These are phyloP conservation scores for Chlorella sp. DNA, from an alignment of 139 green algal genomes.

Conservation along the genomic window DNA sequence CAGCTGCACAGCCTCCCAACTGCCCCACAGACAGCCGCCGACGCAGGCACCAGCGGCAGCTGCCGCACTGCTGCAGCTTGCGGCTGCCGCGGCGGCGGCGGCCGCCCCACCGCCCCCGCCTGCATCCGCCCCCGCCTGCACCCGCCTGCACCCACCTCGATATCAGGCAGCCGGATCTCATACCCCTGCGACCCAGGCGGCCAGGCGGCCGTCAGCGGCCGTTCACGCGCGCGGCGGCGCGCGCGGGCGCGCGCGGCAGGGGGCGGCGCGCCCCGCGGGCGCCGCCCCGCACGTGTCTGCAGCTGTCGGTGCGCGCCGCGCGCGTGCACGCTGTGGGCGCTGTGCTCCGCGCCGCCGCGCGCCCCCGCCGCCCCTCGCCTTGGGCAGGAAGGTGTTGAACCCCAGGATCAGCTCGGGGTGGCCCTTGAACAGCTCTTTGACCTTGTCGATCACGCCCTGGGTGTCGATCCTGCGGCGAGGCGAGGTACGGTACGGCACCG, in stretches of 20 bases:
- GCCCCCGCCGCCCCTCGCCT: conserved; percentile 44
- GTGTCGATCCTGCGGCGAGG: conserved; percentile 90
- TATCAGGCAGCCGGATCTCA: conserved; percentile 45
- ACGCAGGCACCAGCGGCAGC: no score
- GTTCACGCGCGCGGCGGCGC: no score
- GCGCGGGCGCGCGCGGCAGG: no score
- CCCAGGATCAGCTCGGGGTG: conserved; percentile 96
- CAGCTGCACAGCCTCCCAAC: no score
- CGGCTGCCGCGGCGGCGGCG: no score
- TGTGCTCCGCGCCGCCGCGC: background rate
- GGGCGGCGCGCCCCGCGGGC: background rate
- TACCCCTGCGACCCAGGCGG: conserved; percentile 33
- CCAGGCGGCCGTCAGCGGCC: background rate
- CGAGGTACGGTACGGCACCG: background rate
- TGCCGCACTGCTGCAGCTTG: no score
- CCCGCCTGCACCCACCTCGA: no score
- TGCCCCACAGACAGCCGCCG: no score
- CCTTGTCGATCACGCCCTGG: conserved; percentile 89
- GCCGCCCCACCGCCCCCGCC: no score
- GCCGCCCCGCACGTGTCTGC: background rate
- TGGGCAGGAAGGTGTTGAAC: conserved; percentile 99
- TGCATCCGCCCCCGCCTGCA: no score
- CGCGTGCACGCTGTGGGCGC: background rate
- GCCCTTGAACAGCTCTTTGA: conserved; percentile 96
- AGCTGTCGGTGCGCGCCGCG: background rate